Evolutionary conservation across 176 grass and related monocot genomes (phyloP).

Genomic region (maize (Zea mays)): DNA sequence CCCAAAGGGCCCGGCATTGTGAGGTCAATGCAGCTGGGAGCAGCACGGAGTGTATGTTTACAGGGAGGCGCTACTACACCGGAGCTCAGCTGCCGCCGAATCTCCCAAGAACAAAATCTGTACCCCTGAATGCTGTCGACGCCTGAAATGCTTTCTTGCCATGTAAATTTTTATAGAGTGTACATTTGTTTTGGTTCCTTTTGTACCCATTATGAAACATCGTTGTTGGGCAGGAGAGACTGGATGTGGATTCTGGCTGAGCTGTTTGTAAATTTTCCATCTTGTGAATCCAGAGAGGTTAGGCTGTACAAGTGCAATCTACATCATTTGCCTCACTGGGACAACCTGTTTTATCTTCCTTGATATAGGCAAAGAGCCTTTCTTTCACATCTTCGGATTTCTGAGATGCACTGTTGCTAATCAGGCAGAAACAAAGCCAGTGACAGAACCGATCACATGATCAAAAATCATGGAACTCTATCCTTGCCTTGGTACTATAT

Average conservation of each 20-base stretch:
- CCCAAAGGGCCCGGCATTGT: constrained; percentile 45
- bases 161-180: constrained; percentile 47
- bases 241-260: constrained; percentile 34
- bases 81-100: constrained; percentile 46
- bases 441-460: constrained; percentile 35
- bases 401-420: neutral
- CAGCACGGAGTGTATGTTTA: constrained; percentile 37
- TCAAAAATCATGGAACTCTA: constrained; percentile 22
- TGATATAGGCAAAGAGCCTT: neutral
- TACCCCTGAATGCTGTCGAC: constrained; percentile 44
- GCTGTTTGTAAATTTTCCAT: constrained; percentile 39
- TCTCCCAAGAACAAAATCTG: constrained; percentile 52
- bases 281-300: constrained; percentile 20
- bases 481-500: constrained; percentile 12
- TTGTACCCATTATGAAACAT: constrained; percentile 40
- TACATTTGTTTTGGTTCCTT: constrained; percentile 54
- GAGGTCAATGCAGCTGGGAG: constrained; percentile 28
- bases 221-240: constrained; percentile 23
- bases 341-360: neutral
- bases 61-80: constrained; percentile 44
- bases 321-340: constrained; percentile 15
- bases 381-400: neutral
- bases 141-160: constrained; percentile 36
- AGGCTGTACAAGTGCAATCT: constrained; percentile 23
- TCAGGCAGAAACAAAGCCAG: constrained; percentile 32